These are phyloP conservation scores for Boehmeria nivea DNA, from an alignment of 306 rosid genomes.

Conservation along the genomic window DNA sequence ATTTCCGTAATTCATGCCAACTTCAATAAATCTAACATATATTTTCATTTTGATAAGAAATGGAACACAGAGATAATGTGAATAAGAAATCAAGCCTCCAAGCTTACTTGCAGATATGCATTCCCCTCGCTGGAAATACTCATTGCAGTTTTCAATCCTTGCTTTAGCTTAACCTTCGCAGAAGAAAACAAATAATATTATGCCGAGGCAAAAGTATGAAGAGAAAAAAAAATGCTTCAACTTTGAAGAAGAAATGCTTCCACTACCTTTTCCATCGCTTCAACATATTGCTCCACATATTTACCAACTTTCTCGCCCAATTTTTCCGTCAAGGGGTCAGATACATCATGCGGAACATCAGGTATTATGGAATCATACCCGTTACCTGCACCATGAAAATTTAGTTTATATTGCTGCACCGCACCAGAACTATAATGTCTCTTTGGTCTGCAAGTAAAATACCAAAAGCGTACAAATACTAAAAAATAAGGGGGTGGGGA, in stretches of 20 bases:
- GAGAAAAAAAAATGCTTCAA: neutral
- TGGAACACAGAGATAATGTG: too few species aligned
- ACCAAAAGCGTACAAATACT: too few species aligned
- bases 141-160: conserved; percentile 87
- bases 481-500: too few species aligned
- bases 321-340: conserved; percentile 52
- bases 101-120: conserved; percentile 73
- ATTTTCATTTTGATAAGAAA: too few species aligned
- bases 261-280: conserved; percentile 91
- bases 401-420: too few species aligned
- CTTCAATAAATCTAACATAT: too few species aligned
- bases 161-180: conserved; percentile 81
- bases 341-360: conserved; percentile 41
- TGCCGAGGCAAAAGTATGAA: neutral
- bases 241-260: neutral
- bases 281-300: conserved; percentile 67
- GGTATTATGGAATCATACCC: conserved; percentile 80
- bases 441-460: too few species aligned
- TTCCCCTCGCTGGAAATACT: conserved; percentile 85
- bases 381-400: conserved; percentile 47
- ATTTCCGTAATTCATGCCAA: too few species aligned
- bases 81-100: conserved; percentile 10
- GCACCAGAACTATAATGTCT: too few species aligned
- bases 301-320: conserved; percentile 59
- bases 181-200: neutral